Conservation (phyloP, 2,329 filamentous ascomycete genomes). For the Neonectria punicea region DNA sequence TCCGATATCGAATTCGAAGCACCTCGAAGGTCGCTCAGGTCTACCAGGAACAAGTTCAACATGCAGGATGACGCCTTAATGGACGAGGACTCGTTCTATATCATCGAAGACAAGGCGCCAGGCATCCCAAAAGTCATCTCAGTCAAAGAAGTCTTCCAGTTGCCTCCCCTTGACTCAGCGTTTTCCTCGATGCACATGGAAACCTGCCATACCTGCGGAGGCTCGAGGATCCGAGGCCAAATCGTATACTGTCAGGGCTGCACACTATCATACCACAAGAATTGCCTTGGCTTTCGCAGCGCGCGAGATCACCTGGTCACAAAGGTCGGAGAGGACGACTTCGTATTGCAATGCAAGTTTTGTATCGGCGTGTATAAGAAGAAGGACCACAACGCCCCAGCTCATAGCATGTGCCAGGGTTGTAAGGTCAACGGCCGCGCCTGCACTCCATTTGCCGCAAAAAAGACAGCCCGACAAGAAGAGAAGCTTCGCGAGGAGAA, state of each 20-base stretch:
- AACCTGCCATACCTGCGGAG: constrained; percentile 76
- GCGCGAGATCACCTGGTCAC: constrained; percentile 88
- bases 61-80: constrained; percentile 65
- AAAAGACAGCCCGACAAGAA: constrained; percentile 81
- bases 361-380: constrained; percentile 77
- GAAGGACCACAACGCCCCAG: constrained; percentile 76
- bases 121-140: constrained; percentile 66
- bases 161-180: constrained; percentile 66
- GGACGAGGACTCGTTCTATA: constrained; percentile 68
- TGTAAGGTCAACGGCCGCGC: constrained; percentile 74
- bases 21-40: constrained; percentile 60
- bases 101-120: constrained; percentile 57
- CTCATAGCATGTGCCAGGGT: constrained; percentile 75
- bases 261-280: constrained; percentile 82
- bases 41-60: constrained; percentile 54
- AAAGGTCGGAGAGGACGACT: constrained; percentile 79
- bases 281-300: constrained; percentile 79
- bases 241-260: constrained; percentile 94
- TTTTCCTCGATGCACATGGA: constrained; percentile 78
- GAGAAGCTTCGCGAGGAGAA: constrained; percentile 86
- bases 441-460: constrained; percentile 79
- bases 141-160: constrained; percentile 79
- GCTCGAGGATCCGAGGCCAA: constrained; percentile 63
- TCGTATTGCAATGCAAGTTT: constrained; percentile 89
- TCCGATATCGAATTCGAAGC: constrained; percentile 66